Conservation (phyloP, 2,329 filamentous ascomycete species). For the Kalmusia sp. region DNA sequence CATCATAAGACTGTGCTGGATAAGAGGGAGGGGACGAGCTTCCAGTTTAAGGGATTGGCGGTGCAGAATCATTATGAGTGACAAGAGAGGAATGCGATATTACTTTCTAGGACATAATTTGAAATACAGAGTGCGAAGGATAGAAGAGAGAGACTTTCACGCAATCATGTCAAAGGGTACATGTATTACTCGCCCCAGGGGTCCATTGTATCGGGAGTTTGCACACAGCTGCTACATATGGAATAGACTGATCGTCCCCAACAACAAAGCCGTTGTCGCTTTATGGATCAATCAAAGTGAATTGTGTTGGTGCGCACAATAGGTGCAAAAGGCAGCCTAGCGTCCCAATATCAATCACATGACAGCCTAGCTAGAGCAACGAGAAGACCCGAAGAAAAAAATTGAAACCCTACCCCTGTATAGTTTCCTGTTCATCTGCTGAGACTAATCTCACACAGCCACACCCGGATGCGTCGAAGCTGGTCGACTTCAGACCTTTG, state of each 20-base stretch:
- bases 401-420: neutral
- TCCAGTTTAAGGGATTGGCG: slow-evolving; percentile 53
- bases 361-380: neutral
- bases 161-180: no score
- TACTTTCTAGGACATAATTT: no score
- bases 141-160: no score
- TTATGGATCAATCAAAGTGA: no score
- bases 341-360: neutral
- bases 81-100: no score
- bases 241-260: no score
- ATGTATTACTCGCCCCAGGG: no score
- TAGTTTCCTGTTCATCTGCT: neutral
- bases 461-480: neutral
- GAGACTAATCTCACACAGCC: neutral
- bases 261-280: no score
- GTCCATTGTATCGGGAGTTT: no score
- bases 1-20: slow-evolving; percentile 55
- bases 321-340: neutral
- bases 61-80: slow-evolving; percentile 47
- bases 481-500: neutral
- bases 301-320: no score
- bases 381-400: neutral
- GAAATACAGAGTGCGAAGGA: no score
- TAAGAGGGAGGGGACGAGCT: slow-evolving; percentile 53
- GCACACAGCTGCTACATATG: no score